A percentile compares a stretch with the other conserved stretches of the same genome.
Evolutionary conservation across 2,329 filamentous ascomycete species (phyloP).

Genomic region (Colletotrichum ledebouriae): DNA sequence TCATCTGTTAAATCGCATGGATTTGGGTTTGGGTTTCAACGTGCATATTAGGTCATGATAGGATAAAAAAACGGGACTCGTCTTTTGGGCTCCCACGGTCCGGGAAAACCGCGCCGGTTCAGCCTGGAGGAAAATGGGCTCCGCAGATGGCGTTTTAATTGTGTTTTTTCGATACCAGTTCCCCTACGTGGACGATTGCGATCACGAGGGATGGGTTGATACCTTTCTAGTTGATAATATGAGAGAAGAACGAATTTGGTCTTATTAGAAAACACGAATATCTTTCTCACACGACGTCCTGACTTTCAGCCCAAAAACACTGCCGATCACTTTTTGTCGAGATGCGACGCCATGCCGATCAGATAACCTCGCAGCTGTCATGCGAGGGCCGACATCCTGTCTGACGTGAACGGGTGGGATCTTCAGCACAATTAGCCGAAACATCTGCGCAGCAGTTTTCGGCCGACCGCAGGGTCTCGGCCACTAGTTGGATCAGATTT

Average conservation of each 20-base stretch:
- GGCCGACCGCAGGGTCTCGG: constrained; percentile 16
- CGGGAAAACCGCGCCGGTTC: constrained; percentile 7
- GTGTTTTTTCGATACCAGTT: constrained; percentile 40
- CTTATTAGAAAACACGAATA: constrained; percentile 17
- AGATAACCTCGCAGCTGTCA: constrained; percentile 41
- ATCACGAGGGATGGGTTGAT: constrained; percentile 40
- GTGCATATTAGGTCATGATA: constrained; percentile 41
- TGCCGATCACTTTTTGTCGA: constrained; percentile 31
- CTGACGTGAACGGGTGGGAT: constrained; percentile 28
- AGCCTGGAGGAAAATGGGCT: constrained; percentile 30
- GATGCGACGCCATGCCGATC: constrained; percentile 25
- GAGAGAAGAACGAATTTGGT: constrained; percentile 37
- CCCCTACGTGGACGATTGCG: constrained; percentile 23
- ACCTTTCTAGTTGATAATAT: constrained; percentile 42
- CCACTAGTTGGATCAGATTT: constrained; percentile 12
- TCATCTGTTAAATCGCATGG: constrained; percentile 39
- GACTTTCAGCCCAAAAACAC: constrained; percentile 7
- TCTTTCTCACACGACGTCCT: background rate
- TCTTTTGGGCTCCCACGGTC: constrained; percentile 26
- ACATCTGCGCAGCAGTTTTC: constrained; percentile 16
- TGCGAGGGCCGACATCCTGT: constrained; percentile 25
- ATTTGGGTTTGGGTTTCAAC: constrained; percentile 37
- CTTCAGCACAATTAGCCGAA: constrained; percentile 15
- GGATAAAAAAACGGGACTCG: constrained; percentile 41
- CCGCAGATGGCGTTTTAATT: constrained; percentile 38